Evolutionary conservation across 225 moss, liverwort and hornwort species (phyloP).

Genomic region (Pseudoscleropodium purum): DNA sequence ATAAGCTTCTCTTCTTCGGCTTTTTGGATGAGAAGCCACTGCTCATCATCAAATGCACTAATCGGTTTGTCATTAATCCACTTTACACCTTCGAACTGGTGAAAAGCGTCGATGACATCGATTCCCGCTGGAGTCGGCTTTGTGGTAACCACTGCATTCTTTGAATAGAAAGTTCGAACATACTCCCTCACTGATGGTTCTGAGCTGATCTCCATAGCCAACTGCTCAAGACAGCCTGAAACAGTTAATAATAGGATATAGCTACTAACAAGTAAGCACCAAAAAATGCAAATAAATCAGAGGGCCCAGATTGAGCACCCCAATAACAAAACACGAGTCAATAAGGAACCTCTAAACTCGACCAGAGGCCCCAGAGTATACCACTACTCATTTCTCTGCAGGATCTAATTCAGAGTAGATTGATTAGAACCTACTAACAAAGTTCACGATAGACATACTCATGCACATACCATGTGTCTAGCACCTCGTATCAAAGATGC

Average conservation of each 20-base stretch:
- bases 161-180: conserved; percentile 57
- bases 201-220: conserved; percentile 86
- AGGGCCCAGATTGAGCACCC: not conserved
- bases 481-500: conserved; percentile 70
- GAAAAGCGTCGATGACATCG: conserved; percentile 58
- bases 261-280: not conserved
- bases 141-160: conserved; percentile 60
- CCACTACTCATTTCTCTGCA: not conserved
- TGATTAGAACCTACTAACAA: not conserved
- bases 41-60: conserved; percentile 72
- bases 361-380: not conserved
- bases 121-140: conserved; percentile 75
- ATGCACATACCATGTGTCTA: conserved; percentile 73
- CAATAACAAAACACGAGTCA: not conserved
- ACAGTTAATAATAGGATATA: not conserved
- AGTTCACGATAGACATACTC: not conserved
- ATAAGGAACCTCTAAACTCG: not conserved
- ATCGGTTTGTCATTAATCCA: conserved; percentile 71
- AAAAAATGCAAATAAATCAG: conserved; percentile 4
- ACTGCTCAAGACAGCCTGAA: conserved; percentile 38
- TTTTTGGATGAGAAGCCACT: conserved; percentile 90
- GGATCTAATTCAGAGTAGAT: not conserved
- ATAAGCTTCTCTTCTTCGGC: conserved; percentile 89
- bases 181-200: conserved; percentile 84
- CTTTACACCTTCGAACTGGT: conserved; percentile 74